Base-by-base conservation (phyloP, 2,329 filamentous ascomycete species). In the Botrytis aclada region DNA sequence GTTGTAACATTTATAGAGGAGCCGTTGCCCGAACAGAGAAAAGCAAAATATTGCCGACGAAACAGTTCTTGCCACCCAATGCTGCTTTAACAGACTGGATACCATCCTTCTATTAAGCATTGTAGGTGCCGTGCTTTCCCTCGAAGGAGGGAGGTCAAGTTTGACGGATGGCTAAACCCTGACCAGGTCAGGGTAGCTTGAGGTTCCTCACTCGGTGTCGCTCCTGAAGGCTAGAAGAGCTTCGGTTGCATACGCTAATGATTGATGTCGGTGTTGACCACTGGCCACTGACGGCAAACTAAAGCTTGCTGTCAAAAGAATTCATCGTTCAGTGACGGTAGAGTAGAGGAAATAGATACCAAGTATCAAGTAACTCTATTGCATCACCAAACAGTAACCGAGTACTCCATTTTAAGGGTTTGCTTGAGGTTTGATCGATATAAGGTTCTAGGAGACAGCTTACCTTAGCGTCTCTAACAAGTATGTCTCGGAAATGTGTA, bases 11-110 rank as follows among this genome's bases (percentile, higher is more conserved):
- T n/a, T 69, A 56, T n/a, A 67, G 47, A 56, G 65, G n/a, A 67
- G 65, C 65, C 34, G 43, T 66, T 25, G 16, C 37, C n/a, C 29
- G 29, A 56, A 51, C 65, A 39, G 47, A 66, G 39, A 56, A 41
- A 69, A 69, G 34, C 25, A 67, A 43, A 56, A 41, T 16, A 32
- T 32, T 69, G n/a, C 47, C 47, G 25, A 56, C 65, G 18, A 25
- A 32, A 56, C 37, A 69, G 47, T 67, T 29, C 65, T 69, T 25
- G 65, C 65, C 65, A 69, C 65, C 65, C 65, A 69, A 69, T 69
- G 65, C 65, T 69, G 65, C 65, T 69, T 69, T 69, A 69, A 56
- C 37, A n/a, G 20, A 41, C 4, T 3, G 37, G 47, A 58, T 41
- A 56, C 56, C 34, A 32, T 41, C 2, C 37, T 56, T 56, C 51